Base-by-base conservation (phyloP, 1,284 basidiomycete genomes). In the Earliella scabrosa region DNA sequence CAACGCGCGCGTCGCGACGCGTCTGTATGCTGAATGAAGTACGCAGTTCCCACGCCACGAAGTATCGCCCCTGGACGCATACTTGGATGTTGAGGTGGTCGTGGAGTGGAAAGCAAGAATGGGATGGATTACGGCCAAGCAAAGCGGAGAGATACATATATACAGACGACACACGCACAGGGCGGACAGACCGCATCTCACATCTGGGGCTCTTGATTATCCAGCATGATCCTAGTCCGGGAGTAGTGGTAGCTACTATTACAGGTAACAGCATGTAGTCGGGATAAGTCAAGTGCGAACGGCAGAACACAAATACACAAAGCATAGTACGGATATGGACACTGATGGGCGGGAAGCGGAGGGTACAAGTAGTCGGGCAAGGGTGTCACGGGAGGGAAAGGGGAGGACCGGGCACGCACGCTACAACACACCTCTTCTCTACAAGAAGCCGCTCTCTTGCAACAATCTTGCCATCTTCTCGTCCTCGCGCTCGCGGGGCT, bases 401-500 rank as follows among this genome's bases (percentile, higher is more conserved):
- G 21, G n/a, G 39, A 23, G 56, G 11, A 50, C 31, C 14, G 10
- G 38, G 43, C 39, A 32, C 29, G 44, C 32, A 36, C 34, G 47
- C 54, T 26, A 49, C 14, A 40, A 46, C 20, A 50, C 20, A 49
- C 54, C 29, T 31, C 29, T 31, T 13, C 13, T 66, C 70, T 76
- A 88, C 65, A 95, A 76, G 77, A 95, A 95, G 43, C 93, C 93
- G 64, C 90, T 93, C 73, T 95, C 93, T 71, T 93, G 92, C 50
- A 95, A 75, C 61, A 95, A 75, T 49, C 93, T 78, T 16, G 93
- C 92, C 85, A 97, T 95, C 80, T 93, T 94, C 75, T 95, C 92
- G 64, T 95, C 94, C 66, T 97, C 95, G 50, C 93, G 82, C 73
- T 98, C 96, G 57, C 95, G 82, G 23, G 97, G 96, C 72, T 99